Conservation (phyloP, 139 green algal genomes). For the Micromonas pusilla region DNA sequence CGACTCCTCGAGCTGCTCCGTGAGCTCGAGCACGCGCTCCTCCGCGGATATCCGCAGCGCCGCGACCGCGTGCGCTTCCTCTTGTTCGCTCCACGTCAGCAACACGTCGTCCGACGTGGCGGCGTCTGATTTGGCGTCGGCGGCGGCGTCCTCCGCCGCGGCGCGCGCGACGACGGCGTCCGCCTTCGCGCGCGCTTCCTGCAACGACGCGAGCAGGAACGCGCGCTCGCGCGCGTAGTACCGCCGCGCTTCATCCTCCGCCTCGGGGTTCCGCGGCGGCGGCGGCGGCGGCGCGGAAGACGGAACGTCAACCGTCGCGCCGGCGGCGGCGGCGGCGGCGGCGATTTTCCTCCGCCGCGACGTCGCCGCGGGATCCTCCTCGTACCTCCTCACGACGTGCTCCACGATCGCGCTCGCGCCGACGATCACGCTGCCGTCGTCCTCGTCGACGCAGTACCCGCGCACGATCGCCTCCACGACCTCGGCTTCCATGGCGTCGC, state of each 20-base stretch:
- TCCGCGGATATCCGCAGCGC: background rate
- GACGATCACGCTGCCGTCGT: background rate
- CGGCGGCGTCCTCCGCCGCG: too few species aligned
- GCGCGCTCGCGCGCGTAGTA: background rate
- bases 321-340: too few species aligned
- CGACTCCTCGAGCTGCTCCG: background rate
- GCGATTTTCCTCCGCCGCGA: too few species aligned
- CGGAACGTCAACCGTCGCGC: too few species aligned
- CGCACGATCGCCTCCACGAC: background rate
- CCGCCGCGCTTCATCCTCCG: background rate
- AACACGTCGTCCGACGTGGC: background rate
- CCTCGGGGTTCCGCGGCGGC: too few species aligned
- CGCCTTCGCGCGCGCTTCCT: too few species aligned
- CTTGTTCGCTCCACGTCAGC: background rate
- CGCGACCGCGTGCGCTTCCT: background rate
- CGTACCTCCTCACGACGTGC: background rate
- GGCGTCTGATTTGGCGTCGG: background rate
- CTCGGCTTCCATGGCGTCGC: background rate
- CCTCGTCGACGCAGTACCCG: background rate
- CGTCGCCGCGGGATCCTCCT: too few species aligned
- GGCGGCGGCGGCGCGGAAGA: too few species aligned
- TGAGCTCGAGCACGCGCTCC: background rate
- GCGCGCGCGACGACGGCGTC: background rate
- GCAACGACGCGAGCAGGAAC: background rate
- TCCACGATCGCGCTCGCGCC: background rate